These are phyloP conservation scores for Moricandia moricandioides DNA, from an alignment of 345 rosid genomes.

Conservation along the genomic window DNA sequence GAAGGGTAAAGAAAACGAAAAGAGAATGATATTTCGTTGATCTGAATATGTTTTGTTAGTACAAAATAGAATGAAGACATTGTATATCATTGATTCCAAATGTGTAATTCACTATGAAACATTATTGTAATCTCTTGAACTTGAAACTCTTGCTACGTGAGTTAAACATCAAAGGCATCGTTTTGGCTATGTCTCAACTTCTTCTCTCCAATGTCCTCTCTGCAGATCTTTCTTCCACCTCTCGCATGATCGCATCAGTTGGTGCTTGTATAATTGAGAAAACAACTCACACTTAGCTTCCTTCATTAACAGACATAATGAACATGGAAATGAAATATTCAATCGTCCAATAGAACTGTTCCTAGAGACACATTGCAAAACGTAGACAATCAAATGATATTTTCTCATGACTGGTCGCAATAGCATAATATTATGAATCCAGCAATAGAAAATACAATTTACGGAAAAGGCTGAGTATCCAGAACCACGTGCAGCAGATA, in stretches of 20 bases:
- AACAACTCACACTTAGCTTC: neutral
- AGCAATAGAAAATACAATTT: conserved; percentile 32
- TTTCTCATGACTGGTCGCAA: too few species aligned
- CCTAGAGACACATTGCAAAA: neutral
- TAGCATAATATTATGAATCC: neutral
- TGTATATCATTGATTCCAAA: too few species aligned
- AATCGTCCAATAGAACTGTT: neutral
- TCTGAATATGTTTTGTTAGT: too few species aligned
- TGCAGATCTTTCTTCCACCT: conserved; percentile 69
- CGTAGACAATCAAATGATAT: too few species aligned
- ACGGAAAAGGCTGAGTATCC: conserved; percentile 88
- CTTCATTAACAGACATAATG: neutral
- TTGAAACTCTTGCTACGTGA: too few species aligned
- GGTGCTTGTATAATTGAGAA: conserved; percentile 51
- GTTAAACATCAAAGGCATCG: too few species aligned
- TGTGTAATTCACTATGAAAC: too few species aligned
- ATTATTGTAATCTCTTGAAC: too few species aligned
- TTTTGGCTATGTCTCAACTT: too few species aligned
- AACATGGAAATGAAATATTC: neutral
- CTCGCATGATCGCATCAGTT: conserved; percentile 77
- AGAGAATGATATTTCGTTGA: too few species aligned
- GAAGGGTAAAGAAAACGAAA: neutral
- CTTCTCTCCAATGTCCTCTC: conserved; percentile 25
- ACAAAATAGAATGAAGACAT: too few species aligned
- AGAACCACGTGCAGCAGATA: conserved; percentile 64